Base-by-base conservation (phyloP, 768 basidiomycete species). In the Pleurotus citrinopileatus region DNA sequence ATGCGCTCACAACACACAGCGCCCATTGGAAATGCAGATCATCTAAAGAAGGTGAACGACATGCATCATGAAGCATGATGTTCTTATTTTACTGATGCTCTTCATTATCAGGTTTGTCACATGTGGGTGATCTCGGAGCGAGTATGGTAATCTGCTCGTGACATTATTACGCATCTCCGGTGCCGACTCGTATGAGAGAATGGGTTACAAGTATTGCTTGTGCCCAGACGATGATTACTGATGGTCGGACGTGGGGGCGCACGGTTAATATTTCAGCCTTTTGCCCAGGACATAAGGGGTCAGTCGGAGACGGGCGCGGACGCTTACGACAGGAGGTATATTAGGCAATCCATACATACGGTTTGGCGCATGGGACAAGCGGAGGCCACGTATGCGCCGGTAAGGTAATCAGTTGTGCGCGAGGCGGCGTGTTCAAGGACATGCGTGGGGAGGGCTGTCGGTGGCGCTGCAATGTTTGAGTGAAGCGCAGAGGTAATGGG, bases 251-350 rank as follows among this genome's bases (percentile, higher is more conserved):
- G n/a, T n/a, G n/a, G n/a, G 32, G 32, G n/a, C 17, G 38, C 17
- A 19, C 38, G 10, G 38, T 7, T 40, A n/a, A 19, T 19, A 40
- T 15, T 40, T 40, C 48, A 36, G 48, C 29, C n/a, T 26, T 48
- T 28, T 19, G 28, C 4, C 34, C 43, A 12, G 43, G 25, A 6
- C 9, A 12, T 8, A 23, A 8, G 7, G 43, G 19, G 22, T 44
- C 13, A 44, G 26, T 17, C 43, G 43, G 26, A 44, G 43, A 44
- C 43, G 43, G 43, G 43, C 48, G 48, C 32, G 29, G 48, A 51
- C 19, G 48, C 12, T 38, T 51, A 36, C 29, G 48, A 34, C 34
- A 51, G 29, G 45, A 25, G 22, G 48, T 32, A 37, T 34, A 37
- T 51, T 51, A 51, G 34, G 45, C 27, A 47, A 29, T 15, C n/a